Evolutionary conservation across 2,329 filamentous ascomycete species (phyloP).

Genomic region (Ophiostoma australiae): DNA sequence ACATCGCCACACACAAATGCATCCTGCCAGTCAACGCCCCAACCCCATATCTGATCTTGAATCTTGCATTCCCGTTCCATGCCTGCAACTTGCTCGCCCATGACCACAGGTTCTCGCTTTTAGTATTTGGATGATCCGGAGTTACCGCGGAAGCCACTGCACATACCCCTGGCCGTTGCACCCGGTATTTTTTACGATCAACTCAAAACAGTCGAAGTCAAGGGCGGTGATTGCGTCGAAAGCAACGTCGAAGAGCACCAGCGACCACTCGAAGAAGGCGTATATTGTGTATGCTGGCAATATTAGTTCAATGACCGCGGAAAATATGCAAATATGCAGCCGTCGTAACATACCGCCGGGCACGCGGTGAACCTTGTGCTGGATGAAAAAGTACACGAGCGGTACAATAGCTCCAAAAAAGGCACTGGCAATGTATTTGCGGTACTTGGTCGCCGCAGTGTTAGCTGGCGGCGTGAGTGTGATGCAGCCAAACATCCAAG

Average conservation of each 20-base stretch:
- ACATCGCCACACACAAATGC: background rate
- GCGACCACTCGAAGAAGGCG: constrained; percentile 94
- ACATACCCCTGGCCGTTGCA: constrained; percentile 98
- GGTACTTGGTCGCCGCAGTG: constrained; percentile 74
- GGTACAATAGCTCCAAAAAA: constrained; percentile 92
- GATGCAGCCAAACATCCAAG: constrained; percentile 91
- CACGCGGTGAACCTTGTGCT: constrained; percentile 94
- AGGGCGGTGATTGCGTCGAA: constrained; percentile 93
- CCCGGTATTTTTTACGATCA: constrained; percentile 83
- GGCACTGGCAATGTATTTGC: constrained; percentile 73
- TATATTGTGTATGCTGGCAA: constrained; percentile 92
- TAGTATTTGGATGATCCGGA: background rate
- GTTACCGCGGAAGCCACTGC: constrained; percentile 83
- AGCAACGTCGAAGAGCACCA: constrained; percentile 90
- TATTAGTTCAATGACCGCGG: background rate
- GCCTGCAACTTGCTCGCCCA: background rate
- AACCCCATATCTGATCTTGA: no score
- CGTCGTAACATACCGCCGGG: constrained; percentile 70
- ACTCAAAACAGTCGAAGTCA: constrained; percentile 84
- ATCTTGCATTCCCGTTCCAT: background rate
- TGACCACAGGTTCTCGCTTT: background rate
- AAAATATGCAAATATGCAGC: background rate
- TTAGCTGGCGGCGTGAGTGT: constrained; percentile 84
- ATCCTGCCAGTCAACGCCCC: background rate
- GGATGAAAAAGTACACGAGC: constrained; percentile 94